phyloP scores from a whole-genome alignment of 495 filamentous ascomycete species.

The Podospora didyma region DNA sequence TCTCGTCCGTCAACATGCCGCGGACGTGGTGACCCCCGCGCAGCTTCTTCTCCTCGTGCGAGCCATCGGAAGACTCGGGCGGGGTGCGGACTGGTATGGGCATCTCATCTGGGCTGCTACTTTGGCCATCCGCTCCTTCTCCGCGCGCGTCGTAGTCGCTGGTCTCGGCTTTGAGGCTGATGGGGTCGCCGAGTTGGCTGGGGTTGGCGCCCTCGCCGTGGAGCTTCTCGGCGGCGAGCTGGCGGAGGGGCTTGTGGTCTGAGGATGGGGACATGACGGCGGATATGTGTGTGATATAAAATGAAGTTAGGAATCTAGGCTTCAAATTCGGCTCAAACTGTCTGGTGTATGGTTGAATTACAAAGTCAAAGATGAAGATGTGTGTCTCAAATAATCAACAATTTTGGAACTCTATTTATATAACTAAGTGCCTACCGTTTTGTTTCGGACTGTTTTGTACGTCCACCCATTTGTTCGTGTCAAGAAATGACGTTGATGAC shows the following conservation, averaged over 20 bases:
- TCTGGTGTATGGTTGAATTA: too few species aligned
- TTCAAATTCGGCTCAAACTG: too few species aligned
- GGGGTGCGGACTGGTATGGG: not conserved
- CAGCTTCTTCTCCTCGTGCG: constrained; percentile 16
- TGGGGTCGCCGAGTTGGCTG: constrained; percentile 38
- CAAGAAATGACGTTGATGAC: too few species aligned
- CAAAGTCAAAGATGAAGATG: too few species aligned
- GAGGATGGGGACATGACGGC: constrained; percentile 1
- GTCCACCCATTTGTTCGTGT: too few species aligned
- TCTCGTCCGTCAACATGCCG: constrained; percentile 15
- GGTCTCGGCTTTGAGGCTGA: constrained; percentile 40
- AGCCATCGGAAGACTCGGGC: constrained; percentile 9
- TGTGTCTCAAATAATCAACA: too few species aligned
- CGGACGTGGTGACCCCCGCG: constrained; percentile 9
- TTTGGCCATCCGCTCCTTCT: not conserved
- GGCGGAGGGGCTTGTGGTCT: constrained; percentile 23
- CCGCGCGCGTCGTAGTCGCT: constrained; percentile 9
- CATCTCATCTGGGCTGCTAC: not conserved
- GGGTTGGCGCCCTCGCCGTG: constrained; percentile 34
- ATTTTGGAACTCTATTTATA: too few species aligned
- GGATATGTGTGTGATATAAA: not conserved
- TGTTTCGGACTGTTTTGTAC: too few species aligned
- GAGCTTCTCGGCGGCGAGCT: constrained; percentile 31
- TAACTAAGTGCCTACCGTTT: too few species aligned
- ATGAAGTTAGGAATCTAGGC: too few species aligned